Base-by-base conservation (phyloP, 2,329 filamentous ascomycete genomes). In the Botryosphaeria dothidea region DNA sequence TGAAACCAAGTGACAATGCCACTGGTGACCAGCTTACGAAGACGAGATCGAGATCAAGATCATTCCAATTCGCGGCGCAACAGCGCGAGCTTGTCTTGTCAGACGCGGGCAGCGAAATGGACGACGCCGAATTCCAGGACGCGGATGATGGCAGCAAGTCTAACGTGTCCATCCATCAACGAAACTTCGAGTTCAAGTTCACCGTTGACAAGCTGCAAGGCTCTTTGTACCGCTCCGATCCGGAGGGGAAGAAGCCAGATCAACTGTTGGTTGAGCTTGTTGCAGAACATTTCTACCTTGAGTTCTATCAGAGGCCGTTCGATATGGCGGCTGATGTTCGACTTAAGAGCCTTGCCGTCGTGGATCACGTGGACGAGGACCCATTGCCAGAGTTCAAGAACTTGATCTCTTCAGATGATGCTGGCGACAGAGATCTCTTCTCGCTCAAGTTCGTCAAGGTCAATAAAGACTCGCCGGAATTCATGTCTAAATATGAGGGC, bases 161-260 rank as follows among this genome's bases (percentile, higher is more conserved):
- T 75, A 74, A 79, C 11, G 71, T 75, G 27, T 92, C 91, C 72
- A 82, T 95, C 52, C 92, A 96, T 71, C 93, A 97, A 71, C 90
- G 92, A 49, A 94, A 90, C 68, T 98, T 99, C 70, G 93, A 99
- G 75, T 92, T 99, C 80, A 96, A 93, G 69, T 99, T 99, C 77
- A 93, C 92, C 8, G 95, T 99, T 38, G 95, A 97, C 72, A 92
- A 91, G 67, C 85, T 99, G 51, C 93, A 96, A 77, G 95, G 95
- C 2, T 98, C 95, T 0, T 82, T 99, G 1, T 99, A 92, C 77
- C 88, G 89, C 68, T 92, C 93, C 64, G 93, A 97, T 71, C 87
- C 91, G 0, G 89, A 94, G 69, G 88, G 89, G 52, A 85, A 85
- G 67, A 89, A 89, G 67, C 85, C 88, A 0, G 96, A 99, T 71